Percentiles rank a stretch among this genome's conserved stretches.
Evolutionary conservation across 805 yeast species (phyloP).

Genomic region (Yamadazyma akitaensis): DNA sequence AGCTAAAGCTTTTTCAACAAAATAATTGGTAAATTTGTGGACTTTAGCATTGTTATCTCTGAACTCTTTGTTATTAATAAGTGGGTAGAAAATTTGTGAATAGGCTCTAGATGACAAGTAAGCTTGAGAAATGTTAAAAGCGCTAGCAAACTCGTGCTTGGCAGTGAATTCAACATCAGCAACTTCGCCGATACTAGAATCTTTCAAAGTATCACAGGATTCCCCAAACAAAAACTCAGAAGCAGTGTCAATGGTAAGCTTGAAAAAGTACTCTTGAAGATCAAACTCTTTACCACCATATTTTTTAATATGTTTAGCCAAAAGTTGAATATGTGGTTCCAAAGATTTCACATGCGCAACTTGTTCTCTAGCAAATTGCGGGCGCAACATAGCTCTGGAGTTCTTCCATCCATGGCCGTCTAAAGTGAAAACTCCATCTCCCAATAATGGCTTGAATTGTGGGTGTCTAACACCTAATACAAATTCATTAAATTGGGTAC

Average conservation of each 20-base stretch:
- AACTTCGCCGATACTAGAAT: slow-evolving; percentile 24
- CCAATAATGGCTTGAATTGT: slow-evolving; percentile 30
- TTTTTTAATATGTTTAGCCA: slow-evolving; percentile 23
- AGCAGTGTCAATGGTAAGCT: slow-evolving; percentile 38
- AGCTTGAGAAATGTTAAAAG: slow-evolving; percentile 32
- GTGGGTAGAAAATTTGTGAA: slow-evolving; percentile 26
- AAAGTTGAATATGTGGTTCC: slow-evolving; percentile 28
- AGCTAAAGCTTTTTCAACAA: slow-evolving; percentile 36
- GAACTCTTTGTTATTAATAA: slow-evolving; percentile 23
- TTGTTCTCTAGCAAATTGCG: slow-evolving; percentile 38
- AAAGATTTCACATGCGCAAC: slow-evolving; percentile 32
- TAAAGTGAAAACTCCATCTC: slow-evolving; percentile 38
- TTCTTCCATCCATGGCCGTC: slow-evolving; percentile 41
- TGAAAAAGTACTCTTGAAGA: slow-evolving; percentile 32
- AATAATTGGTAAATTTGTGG: slow-evolving; percentile 31
- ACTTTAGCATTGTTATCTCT: slow-evolving; percentile 23
- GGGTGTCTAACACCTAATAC: slow-evolving; percentile 31
- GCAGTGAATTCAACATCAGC: slow-evolving; percentile 28
- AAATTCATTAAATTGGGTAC: slow-evolving; percentile 38
- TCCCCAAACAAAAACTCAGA: slow-evolving; percentile 43
- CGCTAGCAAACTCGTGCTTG: slow-evolving; percentile 29
- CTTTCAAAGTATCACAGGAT: slow-evolving; percentile 27
- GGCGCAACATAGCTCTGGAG: slow-evolving; percentile 35
- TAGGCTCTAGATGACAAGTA: slow-evolving; percentile 34
- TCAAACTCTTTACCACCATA: slow-evolving; percentile 26